Evolutionary conservation across 2,329 filamentous ascomycete species (phyloP).

Genomic region (Geosmithia morbida): DNA sequence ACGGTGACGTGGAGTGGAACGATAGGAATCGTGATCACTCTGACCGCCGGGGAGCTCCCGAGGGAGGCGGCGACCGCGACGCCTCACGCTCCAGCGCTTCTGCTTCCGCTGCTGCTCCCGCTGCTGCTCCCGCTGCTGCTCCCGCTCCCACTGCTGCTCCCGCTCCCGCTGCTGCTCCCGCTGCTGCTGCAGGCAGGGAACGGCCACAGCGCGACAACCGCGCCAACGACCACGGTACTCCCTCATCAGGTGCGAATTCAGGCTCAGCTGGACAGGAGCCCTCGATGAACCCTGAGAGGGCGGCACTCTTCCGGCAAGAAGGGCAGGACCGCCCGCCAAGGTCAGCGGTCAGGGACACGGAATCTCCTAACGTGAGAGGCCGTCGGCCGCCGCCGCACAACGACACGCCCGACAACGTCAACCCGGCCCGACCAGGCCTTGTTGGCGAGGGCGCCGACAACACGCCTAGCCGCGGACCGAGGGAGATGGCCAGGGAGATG

Average conservation of each 20-base stretch:
- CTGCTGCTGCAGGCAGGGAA: constrained; percentile 20
- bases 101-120: no score
- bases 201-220: constrained; percentile 16
- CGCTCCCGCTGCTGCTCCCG: no score
- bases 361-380: constrained; percentile 10
- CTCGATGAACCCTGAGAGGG: constrained; percentile 39
- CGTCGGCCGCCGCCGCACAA: constrained; percentile 12
- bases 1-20: constrained; percentile 23
- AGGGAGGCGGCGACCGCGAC: background rate
- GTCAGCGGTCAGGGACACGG: constrained; percentile 10
- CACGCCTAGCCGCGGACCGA: constrained; percentile 18
- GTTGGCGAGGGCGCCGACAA: constrained; percentile 23
- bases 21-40: constrained; percentile 9
- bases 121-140: no score
- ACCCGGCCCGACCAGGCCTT: constrained; percentile 31
- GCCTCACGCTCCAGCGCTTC: constrained; percentile 5
- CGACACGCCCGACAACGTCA: constrained; percentile 22
- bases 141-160: no score
- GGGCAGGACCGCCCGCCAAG: constrained; percentile 10
- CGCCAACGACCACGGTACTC: constrained; percentile 12
- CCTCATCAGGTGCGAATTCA: constrained; percentile 10
- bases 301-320: constrained; percentile 29
- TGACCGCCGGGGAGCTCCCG: background rate
- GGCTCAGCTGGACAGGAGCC: constrained; percentile 21
- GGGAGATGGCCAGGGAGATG: constrained; percentile 32